These are phyloP conservation scores for Cryphonectria radicalis DNA, from an alignment of 2,329 filamentous ascomycete species.

Conservation along the genomic window DNA sequence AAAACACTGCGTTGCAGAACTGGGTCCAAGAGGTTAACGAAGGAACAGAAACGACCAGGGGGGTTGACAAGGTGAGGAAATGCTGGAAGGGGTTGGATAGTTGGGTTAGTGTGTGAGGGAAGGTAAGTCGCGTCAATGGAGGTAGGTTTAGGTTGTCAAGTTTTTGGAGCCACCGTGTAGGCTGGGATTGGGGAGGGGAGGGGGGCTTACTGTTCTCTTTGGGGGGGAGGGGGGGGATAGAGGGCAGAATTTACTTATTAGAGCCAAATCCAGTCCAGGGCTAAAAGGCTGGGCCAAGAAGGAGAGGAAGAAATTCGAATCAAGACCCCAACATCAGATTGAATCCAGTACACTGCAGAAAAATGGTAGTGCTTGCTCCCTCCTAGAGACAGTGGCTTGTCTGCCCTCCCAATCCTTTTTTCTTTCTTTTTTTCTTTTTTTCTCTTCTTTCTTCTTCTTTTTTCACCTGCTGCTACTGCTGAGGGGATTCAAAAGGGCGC, in stretches of 20 bases:
- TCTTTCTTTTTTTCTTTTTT: too few species aligned
- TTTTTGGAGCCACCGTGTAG: background rate
- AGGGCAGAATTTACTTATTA: background rate
- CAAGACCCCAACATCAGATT: background rate
- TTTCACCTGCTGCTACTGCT: background rate
- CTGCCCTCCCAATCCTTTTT: background rate
- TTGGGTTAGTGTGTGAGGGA: background rate
- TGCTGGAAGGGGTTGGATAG: background rate
- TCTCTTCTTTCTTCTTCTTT: too few species aligned
- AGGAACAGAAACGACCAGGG: background rate
- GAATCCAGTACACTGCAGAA: background rate
- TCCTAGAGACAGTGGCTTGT: background rate
- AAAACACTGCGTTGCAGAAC: background rate
- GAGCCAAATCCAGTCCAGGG: background rate
- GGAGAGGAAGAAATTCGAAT: background rate
- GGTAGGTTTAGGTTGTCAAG: background rate
- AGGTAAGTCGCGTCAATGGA: background rate
- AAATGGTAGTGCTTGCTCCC: background rate
- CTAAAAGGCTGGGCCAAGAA: background rate
- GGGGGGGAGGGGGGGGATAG: background rate
- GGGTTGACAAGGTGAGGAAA: background rate
- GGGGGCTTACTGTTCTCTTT: background rate
- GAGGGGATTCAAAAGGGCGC: background rate
- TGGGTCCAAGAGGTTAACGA: background rate
- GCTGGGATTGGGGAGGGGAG: background rate